Evolutionary conservation across 2,329 filamentous ascomycete species (phyloP).

Genomic region (Botrytis galanthina): DNA sequence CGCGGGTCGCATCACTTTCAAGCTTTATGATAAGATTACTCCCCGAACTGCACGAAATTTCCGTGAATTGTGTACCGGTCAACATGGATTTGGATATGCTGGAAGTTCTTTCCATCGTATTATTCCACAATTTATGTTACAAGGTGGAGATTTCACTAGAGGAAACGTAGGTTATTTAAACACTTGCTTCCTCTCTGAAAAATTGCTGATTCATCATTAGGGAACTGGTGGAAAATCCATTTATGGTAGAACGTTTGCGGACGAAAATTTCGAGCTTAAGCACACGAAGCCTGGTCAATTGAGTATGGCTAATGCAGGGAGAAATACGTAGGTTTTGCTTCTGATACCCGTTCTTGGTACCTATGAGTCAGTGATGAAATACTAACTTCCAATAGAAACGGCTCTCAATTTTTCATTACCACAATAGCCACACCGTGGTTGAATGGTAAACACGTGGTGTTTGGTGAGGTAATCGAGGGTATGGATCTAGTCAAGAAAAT

Average conservation of each 20-base stretch:
- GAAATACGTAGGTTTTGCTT: constrained; percentile 74
- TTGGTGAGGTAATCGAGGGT: constrained; percentile 63
- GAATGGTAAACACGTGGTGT: constrained; percentile 93
- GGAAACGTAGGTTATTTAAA: constrained; percentile 66
- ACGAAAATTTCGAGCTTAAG: constrained; percentile 83
- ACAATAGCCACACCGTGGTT: constrained; percentile 90
- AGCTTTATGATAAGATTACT: constrained; percentile 76
- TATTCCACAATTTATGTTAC: constrained; percentile 91
- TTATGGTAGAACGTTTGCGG: constrained; percentile 89
- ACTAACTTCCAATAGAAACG: constrained; percentile 69
- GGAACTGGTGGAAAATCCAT: constrained; percentile 86
- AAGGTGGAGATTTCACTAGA: constrained; percentile 93
- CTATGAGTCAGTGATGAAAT: not conserved
- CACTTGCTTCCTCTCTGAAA: constrained; percentile 17
- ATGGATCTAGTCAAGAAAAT: constrained; percentile 57
- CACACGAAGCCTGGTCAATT: constrained; percentile 75
- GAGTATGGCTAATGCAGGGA: constrained; percentile 93
- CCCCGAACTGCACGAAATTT: constrained; percentile 98
- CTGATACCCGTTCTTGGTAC: constrained; percentile 23
- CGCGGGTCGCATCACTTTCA: constrained; percentile 77
- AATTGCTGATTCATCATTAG: constrained; percentile 61
- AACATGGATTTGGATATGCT: constrained; percentile 80
- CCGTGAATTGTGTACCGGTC: constrained; percentile 80
- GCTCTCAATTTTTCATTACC: constrained; percentile 97
- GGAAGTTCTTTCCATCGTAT: constrained; percentile 88